phyloP scores from a whole-genome alignment of 345 rosid genomes.

The Capsella bursapastoris region DNA sequence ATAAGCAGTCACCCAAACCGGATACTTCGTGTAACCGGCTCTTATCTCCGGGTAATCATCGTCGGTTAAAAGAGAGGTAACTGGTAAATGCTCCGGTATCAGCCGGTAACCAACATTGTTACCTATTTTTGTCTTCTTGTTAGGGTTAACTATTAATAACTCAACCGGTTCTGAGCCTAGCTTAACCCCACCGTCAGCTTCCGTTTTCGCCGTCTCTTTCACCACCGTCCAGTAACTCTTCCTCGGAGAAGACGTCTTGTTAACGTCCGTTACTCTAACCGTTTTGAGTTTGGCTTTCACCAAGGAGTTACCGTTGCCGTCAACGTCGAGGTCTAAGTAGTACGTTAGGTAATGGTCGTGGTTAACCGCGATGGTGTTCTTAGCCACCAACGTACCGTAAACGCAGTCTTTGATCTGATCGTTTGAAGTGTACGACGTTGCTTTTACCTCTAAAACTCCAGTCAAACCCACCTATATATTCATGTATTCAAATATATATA shows the following conservation, averaged over 20 bases:
- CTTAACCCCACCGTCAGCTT: slow-evolving; percentile 62
- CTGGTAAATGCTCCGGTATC: slow-evolving; percentile 53
- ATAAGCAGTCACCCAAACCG: slow-evolving; percentile 79
- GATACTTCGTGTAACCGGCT: slow-evolving; percentile 61
- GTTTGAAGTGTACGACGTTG: slow-evolving; percentile 52
- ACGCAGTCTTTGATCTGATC: slow-evolving; percentile 51
- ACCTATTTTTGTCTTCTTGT: slow-evolving; percentile 63
- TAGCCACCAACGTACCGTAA: slow-evolving; percentile 67
- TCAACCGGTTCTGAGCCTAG: slow-evolving; percentile 64
- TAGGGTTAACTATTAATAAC: slow-evolving; percentile 62
- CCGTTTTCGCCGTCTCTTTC: slow-evolving; percentile 63
- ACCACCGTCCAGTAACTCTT: slow-evolving; percentile 78
- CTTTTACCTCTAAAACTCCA: slow-evolving; percentile 67
- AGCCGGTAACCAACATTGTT: slow-evolving; percentile 72
- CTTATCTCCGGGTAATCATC: slow-evolving; percentile 77
- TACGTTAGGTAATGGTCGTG: slow-evolving; percentile 83
- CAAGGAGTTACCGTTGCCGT: slow-evolving; percentile 71
- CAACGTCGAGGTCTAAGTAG: slow-evolving; percentile 80
- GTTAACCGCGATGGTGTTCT: slow-evolving; percentile 69
- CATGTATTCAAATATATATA: no score
- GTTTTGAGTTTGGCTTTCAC: slow-evolving; percentile 59
- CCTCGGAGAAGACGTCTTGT: slow-evolving; percentile 47
- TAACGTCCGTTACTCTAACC: slow-evolving; percentile 37
- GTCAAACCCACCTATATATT: slow-evolving; percentile 61
- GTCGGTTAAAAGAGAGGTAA: slow-evolving; percentile 53